phyloP scores from a whole-genome alignment of 129 eudicot species.

The Kitagawia praeruptora region DNA sequence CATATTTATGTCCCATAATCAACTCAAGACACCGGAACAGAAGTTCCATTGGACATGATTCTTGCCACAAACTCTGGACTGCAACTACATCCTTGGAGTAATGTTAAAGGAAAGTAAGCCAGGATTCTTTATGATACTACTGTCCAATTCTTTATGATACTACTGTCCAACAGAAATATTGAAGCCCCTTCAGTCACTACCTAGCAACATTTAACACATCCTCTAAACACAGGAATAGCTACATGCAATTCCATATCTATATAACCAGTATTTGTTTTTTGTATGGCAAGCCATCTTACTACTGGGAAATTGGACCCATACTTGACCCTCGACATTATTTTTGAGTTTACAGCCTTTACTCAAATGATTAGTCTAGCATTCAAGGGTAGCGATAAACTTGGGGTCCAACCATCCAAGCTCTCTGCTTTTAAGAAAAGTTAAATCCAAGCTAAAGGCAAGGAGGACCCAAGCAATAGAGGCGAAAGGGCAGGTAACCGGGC shows the following conservation, averaged over 20 bases:
- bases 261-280: background rate
- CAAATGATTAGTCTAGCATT: background rate
- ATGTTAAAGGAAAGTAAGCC: background rate
- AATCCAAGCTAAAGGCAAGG: background rate
- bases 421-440: background rate
- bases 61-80: background rate
- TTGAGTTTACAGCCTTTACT: background rate
- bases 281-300: background rate
- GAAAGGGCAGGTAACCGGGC: background rate
- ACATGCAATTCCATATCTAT: background rate
- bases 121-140: background rate
- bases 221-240: background rate
- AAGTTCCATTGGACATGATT: background rate
- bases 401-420: background rate
- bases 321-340: background rate
- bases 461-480: too few species aligned
- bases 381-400: background rate
- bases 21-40: background rate
- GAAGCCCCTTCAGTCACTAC: background rate
- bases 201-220: background rate
- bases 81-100: background rate
- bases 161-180: background rate
- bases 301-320: background rate
- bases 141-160: background rate
- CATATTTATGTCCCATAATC: background rate